Base-by-base conservation (phyloP, 2,329 filamentous ascomycete genomes). In the Dactylonectria estremocensis region DNA sequence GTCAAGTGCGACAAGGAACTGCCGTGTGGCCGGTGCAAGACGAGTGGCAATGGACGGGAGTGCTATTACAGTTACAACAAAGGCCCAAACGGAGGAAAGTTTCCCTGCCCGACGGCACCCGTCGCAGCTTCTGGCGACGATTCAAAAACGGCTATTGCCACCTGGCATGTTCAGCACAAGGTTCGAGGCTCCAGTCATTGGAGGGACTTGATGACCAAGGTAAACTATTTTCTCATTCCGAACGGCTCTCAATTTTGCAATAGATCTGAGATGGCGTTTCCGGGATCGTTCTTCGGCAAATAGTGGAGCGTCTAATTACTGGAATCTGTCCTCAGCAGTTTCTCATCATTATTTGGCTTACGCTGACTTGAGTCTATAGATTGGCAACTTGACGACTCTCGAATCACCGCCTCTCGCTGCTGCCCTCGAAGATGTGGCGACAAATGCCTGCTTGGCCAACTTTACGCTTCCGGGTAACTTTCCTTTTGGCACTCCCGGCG, bases 1-100 rank as follows among this genome's bases (percentile, higher is more conserved):
- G 79, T 81, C 52, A 81, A 81, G 62, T 81, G 79, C 59, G 79
- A 81, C 70, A 81, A 80, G 69, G 77, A 80, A 65, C 69, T 81
- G 52, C 79, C 79, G 3, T 81, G 79, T 50, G 77, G 76, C 2
- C 76, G 79, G 2, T 81, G 79, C 70, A 77, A 77, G 58, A 69
- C 73, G 8, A 81, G 78, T 37, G 79, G 79, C 22, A 79, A 80
- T 52, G 78, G 76, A 11, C 68, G 78, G 11, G 78, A 80, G 37
- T 81, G 79, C 65, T 81, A 80, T 63, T 81, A 80, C 64, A 81
- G 73, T 64, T 80, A 78, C 71, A 80, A 80, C 72, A 80, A 81
- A 63, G 78, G 79, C 1, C 76, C 77, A 45, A 80, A 80, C 56
- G 76, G 77, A 24, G 79, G 78, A 67, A 79, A 78, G 61, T 81